These are phyloP conservation scores for Candida freyschussii DNA, from an alignment of 1,139 yeast genomes.

Conservation along the genomic window DNA sequence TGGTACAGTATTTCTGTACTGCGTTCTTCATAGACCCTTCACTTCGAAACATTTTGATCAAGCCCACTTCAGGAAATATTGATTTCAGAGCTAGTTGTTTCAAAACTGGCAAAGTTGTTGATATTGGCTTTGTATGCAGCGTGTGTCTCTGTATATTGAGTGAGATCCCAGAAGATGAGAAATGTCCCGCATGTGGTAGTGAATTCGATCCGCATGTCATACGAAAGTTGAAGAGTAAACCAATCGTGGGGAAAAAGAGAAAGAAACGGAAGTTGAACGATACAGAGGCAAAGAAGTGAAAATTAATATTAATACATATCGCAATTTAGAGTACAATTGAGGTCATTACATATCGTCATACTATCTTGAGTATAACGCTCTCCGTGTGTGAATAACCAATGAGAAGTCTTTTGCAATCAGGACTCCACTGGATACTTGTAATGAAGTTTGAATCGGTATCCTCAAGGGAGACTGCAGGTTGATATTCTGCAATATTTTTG, in stretches of 20 bases:
- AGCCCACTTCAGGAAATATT: constrained; percentile 82
- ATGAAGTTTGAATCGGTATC: constrained; percentile 14
- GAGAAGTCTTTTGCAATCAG: constrained; percentile 31
- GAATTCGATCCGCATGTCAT: constrained; percentile 55
- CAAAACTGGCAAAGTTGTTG: constrained; percentile 81
- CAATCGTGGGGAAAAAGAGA: constrained; percentile 43
- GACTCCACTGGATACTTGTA: constrained; percentile 36
- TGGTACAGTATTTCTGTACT: constrained; percentile 64
- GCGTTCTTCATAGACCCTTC: constrained; percentile 84
- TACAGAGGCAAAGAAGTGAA: background rate
- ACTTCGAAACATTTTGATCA: constrained; percentile 63
- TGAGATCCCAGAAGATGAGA: constrained; percentile 47
- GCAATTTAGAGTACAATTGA: constrained; percentile 1
- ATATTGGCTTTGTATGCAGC: constrained; percentile 91
- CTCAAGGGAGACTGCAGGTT: constrained; percentile 19
- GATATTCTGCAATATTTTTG: constrained; percentile 24
- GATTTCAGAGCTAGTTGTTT: constrained; percentile 96
- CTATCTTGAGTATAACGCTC: constrained; percentile 30
- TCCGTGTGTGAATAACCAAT: constrained; percentile 41
- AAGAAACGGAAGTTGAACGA: constrained; percentile 27
- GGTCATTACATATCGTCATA: no score
- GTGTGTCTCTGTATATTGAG: constrained; percentile 79
- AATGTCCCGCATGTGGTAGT: constrained; percentile 69
- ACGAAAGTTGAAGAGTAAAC: constrained; percentile 48
- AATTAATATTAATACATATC: background rate